Percentiles rank a stretch among this genome's conserved stretches.
These are phyloP conservation scores for Multifurca ochricompacta DNA, from an alignment of 768 basidiomycete species.

Conservation along the genomic window DNA sequence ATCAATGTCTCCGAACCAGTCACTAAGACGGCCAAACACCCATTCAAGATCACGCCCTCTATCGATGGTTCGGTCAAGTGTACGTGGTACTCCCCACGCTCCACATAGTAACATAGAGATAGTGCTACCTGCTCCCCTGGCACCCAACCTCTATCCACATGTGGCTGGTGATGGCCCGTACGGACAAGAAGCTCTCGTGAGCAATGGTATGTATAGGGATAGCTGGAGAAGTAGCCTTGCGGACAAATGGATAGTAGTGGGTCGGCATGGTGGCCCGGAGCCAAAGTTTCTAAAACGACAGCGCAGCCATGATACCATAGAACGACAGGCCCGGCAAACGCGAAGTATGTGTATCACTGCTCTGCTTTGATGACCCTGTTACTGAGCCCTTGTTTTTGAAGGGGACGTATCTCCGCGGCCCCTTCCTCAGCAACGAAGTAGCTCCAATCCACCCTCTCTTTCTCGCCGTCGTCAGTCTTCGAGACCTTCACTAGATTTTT, in stretches of 20 bases:
- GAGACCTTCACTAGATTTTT: not conserved
- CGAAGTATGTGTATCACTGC: not conserved
- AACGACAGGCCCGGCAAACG: not conserved
- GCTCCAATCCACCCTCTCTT: slow-evolving; percentile 11
- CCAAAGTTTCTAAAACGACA: not conserved
- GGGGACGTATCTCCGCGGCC: not conserved
- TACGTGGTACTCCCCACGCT: slow-evolving; percentile 55
- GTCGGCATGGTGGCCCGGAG: not conserved
- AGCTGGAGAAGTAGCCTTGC: slow-evolving; percentile 8
- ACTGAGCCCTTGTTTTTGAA: not conserved
- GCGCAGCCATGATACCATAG: not conserved
- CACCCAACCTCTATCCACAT: slow-evolving; percentile 28
- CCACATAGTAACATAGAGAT: slow-evolving; percentile 57
- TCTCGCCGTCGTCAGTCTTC: slow-evolving; percentile 10
- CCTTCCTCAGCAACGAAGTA: slow-evolving; percentile 1
- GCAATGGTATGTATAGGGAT: not conserved
- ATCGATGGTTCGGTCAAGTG: slow-evolving; percentile 14
- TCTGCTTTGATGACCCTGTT: not conserved
- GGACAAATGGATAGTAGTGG: slow-evolving; percentile 18
- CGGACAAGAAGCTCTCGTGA: not conserved
- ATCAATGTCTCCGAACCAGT: not conserved
- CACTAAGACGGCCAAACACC: not conserved
- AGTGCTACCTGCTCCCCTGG: slow-evolving; percentile 59
- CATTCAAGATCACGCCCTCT: not conserved
- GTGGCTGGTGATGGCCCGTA: not conserved